These are phyloP conservation scores for Agarophyton chilense DNA, from an alignment of 23 red algal genomes.

Conservation along the genomic window DNA sequence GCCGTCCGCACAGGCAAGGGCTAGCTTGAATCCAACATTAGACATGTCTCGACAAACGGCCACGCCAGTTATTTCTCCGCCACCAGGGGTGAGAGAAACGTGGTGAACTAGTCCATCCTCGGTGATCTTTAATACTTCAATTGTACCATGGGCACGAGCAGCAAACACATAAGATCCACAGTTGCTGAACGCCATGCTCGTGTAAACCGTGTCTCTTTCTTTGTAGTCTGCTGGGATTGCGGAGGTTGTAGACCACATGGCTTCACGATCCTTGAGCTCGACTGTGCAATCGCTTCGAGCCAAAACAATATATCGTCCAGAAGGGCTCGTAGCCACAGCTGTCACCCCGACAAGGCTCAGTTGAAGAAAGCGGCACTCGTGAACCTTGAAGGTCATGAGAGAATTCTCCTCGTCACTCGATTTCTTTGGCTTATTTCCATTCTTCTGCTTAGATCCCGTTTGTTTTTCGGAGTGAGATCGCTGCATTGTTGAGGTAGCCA, in stretches of 20 bases:
- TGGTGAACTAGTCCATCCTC: slow-evolving; percentile 22
- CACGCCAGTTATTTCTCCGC: slow-evolving; percentile 18
- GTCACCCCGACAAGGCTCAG: slow-evolving; percentile 4
- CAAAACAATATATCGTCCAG: slow-evolving; percentile 3
- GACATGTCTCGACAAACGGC: neutral
- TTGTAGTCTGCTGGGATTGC: neutral
- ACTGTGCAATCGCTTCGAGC: slow-evolving; percentile 27
- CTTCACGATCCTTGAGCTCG: slow-evolving; percentile 30
- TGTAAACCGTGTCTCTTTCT: neutral
- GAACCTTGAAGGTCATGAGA: slow-evolving; percentile 12
- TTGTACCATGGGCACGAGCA: neutral
- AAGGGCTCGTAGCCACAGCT: slow-evolving; percentile 16
- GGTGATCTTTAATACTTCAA: slow-evolving; percentile 25
- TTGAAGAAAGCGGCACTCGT: slow-evolving; percentile 47
- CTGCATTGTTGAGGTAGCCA: neutral
- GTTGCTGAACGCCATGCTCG: slow-evolving; percentile 6
- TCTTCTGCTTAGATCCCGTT: neutral
- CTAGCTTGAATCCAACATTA: slow-evolving; percentile 1
- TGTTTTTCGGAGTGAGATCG: neutral
- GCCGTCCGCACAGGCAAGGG: slow-evolving; percentile 42
- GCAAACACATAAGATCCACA: slow-evolving; percentile 46
- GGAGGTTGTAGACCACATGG: slow-evolving; percentile 10
- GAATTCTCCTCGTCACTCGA: neutral
- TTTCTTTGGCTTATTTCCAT: neutral
- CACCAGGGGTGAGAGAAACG: slow-evolving; percentile 19